These are phyloP conservation scores for Rhizomucor miehei DNA, from an alignment of 371 early-diverging fungal genomes.

Conservation along the genomic window DNA sequence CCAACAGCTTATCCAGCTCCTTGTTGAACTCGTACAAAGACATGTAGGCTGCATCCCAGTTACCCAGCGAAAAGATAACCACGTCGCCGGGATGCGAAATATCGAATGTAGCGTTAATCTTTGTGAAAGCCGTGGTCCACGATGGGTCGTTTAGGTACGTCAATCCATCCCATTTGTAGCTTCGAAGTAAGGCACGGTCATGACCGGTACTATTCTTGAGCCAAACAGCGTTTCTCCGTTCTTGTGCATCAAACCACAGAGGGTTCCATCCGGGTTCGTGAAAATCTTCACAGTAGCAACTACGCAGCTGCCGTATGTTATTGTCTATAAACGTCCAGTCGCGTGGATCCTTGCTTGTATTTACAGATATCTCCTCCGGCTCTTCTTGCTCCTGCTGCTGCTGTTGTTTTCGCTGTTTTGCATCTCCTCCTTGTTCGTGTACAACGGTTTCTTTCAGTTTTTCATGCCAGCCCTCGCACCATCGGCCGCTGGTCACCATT, in stretches of 20 bases:
- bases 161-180: constrained; percentile 55
- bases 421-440: not conserved
- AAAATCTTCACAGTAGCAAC: constrained; percentile 52
- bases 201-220: constrained; percentile 11
- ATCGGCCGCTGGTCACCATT: constrained; percentile 45
- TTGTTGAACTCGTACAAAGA: constrained; percentile 23
- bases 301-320: constrained; percentile 19
- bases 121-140: constrained; percentile 28
- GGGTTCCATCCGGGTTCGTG: constrained; percentile 34
- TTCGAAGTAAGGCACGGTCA: constrained; percentile 15
- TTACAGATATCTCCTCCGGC: not conserved
- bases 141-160: constrained; percentile 36
- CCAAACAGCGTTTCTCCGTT: constrained; percentile 18
- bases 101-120: constrained; percentile 5
- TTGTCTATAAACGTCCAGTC: constrained; percentile 8
- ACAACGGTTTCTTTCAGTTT: not conserved
- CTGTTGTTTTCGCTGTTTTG: not conserved
- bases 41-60: constrained; percentile 55
- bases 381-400: not conserved
- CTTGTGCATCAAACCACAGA: constrained; percentile 26
- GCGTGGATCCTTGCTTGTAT: not conserved
- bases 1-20: constrained; percentile 27
- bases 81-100: constrained; percentile 8
- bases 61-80: constrained; percentile 44
- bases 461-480: constrained; percentile 36